Evolutionary conservation across 1,284 basidiomycete genomes (phyloP), one percentile per base, ranked within the genome.

Genomic region (Irpex sp.): DNA sequence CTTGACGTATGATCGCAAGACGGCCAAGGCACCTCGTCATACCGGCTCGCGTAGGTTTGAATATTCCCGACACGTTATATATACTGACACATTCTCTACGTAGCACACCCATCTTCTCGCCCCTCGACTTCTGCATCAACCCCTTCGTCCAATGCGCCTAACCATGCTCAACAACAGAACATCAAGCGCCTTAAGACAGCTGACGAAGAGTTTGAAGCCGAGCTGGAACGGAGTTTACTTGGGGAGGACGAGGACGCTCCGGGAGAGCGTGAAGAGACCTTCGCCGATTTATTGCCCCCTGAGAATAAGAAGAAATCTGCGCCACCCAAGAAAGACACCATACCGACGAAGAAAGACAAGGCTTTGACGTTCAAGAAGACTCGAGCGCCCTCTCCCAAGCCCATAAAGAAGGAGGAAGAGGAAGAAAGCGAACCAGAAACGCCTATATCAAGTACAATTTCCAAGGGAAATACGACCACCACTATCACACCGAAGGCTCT

Each of bases 1-100:
- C 17, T 77, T 92, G 6, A 80, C 73, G 56, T 82, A 83, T 69
- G 82, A 85, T 50, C 76, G 80, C 49, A 83, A 81, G 67, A 75
- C 72, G 5, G 68, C 73, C 5, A 68, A 70, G 63, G 67, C 76
- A 47, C 72, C 77, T 31, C 77, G 76, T n/a, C 71, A 76, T 51
- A 69, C 74, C 6, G 76, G 74, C 55, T 81, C 84, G 53, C 78
- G 85, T 87, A 73, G 67, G 81, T 70, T 37, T 43, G 47, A 51
- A 55, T 57, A 58, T n/a, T 58, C 35, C 53, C 5, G 19, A 37
- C 17, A 37, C 35, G 11, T n/a, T 37, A 17, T 56, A 15, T 17
- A 15, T 37, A n/a, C 31, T 61, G 61, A 65, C 19, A 46, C 37
- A n/a, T 9, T 15, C 47, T 39, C 46, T 49, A 36, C 43, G 46